These are phyloP conservation scores for Flaveria trinervia DNA, from an alignment of 129 eudicot genomes.

Conservation along the genomic window DNA sequence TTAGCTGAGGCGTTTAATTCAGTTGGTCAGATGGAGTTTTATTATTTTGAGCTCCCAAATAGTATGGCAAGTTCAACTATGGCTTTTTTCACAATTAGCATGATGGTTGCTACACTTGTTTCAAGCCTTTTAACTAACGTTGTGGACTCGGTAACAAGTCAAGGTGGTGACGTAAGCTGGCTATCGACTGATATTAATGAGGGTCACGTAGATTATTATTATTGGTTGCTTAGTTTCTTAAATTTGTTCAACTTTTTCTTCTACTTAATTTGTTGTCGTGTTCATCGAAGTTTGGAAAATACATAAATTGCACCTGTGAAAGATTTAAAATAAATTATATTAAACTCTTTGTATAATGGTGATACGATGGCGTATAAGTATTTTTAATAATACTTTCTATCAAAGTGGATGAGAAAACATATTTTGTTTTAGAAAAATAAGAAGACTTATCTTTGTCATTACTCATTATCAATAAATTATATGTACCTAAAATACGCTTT, in stretches of 20 bases:
- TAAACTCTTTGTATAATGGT: too few species aligned
- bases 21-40: constrained; percentile 49
- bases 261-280: constrained; percentile 36
- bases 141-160: constrained; percentile 32
- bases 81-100: constrained; percentile 32
- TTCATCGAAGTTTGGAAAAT: constrained; percentile 18
- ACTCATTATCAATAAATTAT: too few species aligned
- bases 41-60: constrained; percentile 39
- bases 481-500: too few species aligned
- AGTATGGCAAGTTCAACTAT: constrained; percentile 47
- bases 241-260: constrained; percentile 44
- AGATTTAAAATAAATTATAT: too few species aligned
- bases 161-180: constrained; percentile 46
- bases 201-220: constrained; percentile 52
- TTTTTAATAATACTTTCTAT: too few species aligned
- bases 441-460: too few species aligned
- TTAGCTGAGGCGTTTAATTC: constrained; percentile 47
- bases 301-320: too few species aligned
- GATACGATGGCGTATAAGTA: too few species aligned
- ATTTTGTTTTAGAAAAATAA: too few species aligned
- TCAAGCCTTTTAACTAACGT: constrained; percentile 36
- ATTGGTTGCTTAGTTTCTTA: constrained; percentile 43
- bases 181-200: constrained; percentile 40
- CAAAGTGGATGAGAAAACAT: too few species aligned
- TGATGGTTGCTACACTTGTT: constrained; percentile 29